These are phyloP conservation scores for Vaccinium darrowii DNA, from an alignment of 148 eudicot genomes.

Conservation along the genomic window DNA sequence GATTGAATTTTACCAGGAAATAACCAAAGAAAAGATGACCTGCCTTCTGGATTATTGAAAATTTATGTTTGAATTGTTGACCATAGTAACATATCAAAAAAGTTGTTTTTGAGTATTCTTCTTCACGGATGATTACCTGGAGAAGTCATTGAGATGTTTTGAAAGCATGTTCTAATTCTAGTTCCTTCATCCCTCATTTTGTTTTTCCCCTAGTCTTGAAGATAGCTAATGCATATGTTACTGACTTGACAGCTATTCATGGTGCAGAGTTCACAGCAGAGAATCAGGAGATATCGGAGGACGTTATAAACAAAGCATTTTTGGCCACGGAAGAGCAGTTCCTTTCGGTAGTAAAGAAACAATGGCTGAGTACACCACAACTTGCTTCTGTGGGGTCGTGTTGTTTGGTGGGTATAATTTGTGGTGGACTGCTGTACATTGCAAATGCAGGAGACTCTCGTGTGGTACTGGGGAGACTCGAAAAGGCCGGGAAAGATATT, in stretches of 20 bases:
- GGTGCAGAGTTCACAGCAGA: slow-evolving; percentile 69
- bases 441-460: slow-evolving; percentile 93
- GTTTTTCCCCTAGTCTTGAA: not conserved
- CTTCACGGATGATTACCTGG: not conserved
- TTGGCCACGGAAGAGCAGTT: slow-evolving; percentile 76
- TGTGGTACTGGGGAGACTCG: slow-evolving; percentile 62
- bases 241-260: slow-evolving; percentile 48
- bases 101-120: not conserved
- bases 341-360: slow-evolving; percentile 52
- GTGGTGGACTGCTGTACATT: slow-evolving; percentile 58
- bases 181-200: not conserved
- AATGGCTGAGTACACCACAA: slow-evolving; percentile 63
- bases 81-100: not conserved
- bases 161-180: not conserved
- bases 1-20: not conserved
- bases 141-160: not conserved
- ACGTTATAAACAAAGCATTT: slow-evolving; percentile 63
- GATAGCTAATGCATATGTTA: slow-evolving; percentile 22
- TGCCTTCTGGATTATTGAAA: not conserved
- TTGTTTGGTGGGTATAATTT: slow-evolving; percentile 72
- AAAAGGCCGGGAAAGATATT: slow-evolving; percentile 33
- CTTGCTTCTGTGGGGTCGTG: slow-evolving; percentile 85
- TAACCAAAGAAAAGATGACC: not conserved
- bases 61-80: not conserved
- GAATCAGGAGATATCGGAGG: slow-evolving; percentile 58